Conservation (phyloP, 805 yeast species). For the Metschnikowia kunwiensis region DNA sequence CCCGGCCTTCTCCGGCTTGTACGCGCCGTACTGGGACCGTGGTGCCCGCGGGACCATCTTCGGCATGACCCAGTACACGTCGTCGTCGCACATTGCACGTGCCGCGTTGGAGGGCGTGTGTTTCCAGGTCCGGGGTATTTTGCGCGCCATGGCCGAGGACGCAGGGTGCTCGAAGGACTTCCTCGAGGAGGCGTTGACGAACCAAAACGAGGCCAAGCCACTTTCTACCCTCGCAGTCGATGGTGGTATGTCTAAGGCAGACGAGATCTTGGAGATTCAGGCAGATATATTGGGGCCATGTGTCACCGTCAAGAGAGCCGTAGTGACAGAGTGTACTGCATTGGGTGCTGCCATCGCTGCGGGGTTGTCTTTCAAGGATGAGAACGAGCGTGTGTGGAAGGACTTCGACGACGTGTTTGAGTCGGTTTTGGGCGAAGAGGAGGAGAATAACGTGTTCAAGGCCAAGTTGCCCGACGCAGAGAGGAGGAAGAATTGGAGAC, state of each 20-base stretch:
- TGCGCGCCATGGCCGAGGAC: slow-evolving; percentile 85
- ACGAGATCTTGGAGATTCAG: slow-evolving; percentile 90
- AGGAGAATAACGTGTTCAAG: slow-evolving; percentile 26
- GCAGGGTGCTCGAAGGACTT: slow-evolving; percentile 63
- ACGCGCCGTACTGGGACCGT: slow-evolving; percentile 95
- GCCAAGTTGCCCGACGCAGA: slow-evolving; percentile 52
- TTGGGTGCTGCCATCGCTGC: slow-evolving; percentile 97
- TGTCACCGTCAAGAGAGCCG: slow-evolving; percentile 75
- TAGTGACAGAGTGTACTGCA: slow-evolving; percentile 87
- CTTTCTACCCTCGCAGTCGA: slow-evolving; percentile 71
- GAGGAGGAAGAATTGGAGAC: slow-evolving; percentile 60
- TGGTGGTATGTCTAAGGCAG: slow-evolving; percentile 93
- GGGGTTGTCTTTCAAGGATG: slow-evolving; percentile 56
- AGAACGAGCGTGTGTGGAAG: slow-evolving; percentile 64
- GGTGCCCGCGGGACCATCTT: slow-evolving; percentile 89
- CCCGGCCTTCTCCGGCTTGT: slow-evolving; percentile 91
- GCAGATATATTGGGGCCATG: slow-evolving; percentile 89
- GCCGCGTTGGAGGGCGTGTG: slow-evolving; percentile 96
- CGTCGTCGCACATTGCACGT: slow-evolving; percentile 86
- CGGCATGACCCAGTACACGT: slow-evolving; percentile 90
- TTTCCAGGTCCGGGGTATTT: slow-evolving; percentile 86
- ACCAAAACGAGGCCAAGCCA: slow-evolving; percentile 43
- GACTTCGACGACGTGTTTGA: slow-evolving; percentile 64
- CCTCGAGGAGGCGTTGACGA: slow-evolving; percentile 49
- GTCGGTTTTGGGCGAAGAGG: slow-evolving; percentile 33